Conservation (phyloP, 2,329 filamentous ascomycete species). For the Ceratocystis albifundus region DNA sequence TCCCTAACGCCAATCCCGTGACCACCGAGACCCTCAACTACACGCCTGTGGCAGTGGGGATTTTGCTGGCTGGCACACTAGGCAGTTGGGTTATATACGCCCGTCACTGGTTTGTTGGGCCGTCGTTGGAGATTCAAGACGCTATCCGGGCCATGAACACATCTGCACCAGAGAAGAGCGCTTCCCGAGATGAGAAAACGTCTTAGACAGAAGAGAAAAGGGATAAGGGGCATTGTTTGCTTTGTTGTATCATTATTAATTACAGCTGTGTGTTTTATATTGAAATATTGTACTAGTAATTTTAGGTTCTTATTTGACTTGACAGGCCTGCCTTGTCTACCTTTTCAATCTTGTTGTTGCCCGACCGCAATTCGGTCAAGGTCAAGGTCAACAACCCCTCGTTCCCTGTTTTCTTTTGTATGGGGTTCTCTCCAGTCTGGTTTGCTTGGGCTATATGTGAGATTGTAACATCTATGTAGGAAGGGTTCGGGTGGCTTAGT, state of each 20-base stretch:
- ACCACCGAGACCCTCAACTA: conserved; percentile 48
- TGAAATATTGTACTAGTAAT: neutral
- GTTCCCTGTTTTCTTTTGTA: no score
- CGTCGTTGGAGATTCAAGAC: conserved; percentile 41
- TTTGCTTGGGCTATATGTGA: neutral
- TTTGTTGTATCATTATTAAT: neutral
- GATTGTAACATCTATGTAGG: neutral
- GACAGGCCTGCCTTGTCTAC: neutral
- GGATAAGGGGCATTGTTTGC: neutral
- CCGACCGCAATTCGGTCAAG: neutral
- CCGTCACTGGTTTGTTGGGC: conserved; percentile 44
- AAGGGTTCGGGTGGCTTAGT: neutral
- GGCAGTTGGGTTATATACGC: conserved; percentile 43
- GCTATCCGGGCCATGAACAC: conserved; percentile 40
- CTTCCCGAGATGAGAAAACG: neutral
- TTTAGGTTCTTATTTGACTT: neutral
- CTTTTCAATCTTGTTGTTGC: no score
- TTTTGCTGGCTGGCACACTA: conserved; percentile 39
- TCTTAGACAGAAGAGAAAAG: neutral
- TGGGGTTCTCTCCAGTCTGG: no score
- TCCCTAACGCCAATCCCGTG: conserved; percentile 45
- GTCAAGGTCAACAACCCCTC: no score
- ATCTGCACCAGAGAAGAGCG: conserved; percentile 32
- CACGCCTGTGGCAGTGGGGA: conserved; percentile 47
- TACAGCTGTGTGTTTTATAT: neutral